Evolutionary conservation across 306 rosid genomes (phyloP).

Genomic region (Calophaca sinica): DNA sequence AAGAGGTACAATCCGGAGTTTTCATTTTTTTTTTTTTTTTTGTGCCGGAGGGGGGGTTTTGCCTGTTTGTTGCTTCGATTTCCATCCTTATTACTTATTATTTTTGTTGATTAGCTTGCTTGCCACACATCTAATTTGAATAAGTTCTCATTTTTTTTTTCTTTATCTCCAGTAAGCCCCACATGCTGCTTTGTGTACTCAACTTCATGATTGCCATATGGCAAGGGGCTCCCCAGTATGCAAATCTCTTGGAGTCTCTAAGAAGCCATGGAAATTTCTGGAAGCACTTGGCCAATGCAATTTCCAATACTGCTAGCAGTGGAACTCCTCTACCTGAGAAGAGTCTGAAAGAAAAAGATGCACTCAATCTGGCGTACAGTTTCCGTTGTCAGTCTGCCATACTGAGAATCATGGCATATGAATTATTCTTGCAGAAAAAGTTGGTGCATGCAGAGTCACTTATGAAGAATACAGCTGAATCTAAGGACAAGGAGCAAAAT

Average conservation of each 20-base stretch:
- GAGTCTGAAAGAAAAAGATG: constrained; percentile 57
- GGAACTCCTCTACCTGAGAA: constrained; percentile 53
- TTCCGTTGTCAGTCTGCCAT: constrained; percentile 77
- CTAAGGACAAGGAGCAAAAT: constrained; percentile 58
- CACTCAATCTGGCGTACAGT: constrained; percentile 60
- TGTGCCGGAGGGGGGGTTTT: constrained; percentile 8
- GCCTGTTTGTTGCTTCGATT: constrained; percentile 13
- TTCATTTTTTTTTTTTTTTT: neutral
- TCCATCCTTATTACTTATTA: constrained; percentile 19
- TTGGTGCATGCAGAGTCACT: constrained; percentile 70
- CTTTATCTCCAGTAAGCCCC: constrained; percentile 68
- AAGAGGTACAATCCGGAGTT: constrained; percentile 55
- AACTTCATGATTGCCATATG: constrained; percentile 81
- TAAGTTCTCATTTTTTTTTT: constrained; percentile 36
- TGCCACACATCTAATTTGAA: constrained; percentile 23
- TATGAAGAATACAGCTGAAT: constrained; percentile 61
- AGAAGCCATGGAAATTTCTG: constrained; percentile 68
- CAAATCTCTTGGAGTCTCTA: constrained; percentile 65
- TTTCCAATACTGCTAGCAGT: constrained; percentile 48
- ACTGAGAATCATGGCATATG: constrained; percentile 76
- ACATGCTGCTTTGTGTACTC: constrained; percentile 69
- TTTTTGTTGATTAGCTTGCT: constrained; percentile 26
- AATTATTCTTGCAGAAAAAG: constrained; percentile 82
- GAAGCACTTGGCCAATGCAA: constrained; percentile 62
- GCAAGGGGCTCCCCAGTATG: constrained; percentile 81